Base-by-base conservation (phyloP, 176 grass and related monocot genomes). In the Ensete glaucum region DNA sequence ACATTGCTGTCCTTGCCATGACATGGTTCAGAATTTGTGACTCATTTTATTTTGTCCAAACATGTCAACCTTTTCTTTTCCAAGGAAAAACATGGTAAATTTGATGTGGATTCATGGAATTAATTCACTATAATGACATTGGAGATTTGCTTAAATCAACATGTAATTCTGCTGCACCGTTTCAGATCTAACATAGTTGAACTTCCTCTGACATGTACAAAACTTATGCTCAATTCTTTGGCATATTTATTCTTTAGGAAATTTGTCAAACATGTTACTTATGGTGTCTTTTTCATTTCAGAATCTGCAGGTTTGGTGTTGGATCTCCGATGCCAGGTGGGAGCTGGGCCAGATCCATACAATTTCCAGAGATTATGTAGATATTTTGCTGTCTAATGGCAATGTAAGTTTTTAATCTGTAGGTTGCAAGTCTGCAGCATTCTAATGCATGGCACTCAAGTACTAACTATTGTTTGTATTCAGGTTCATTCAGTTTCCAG, bases 241-340 rank as follows among this genome's bases (percentile, higher is more conserved):
- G 24, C 25, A 29, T 27, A 6, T 29, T 5, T 67, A 26, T 67
- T 67, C 14, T 67, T 65, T 13, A 67, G 7, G 27, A 22, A 2
- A 20, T 60, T 43, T 17, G 11, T 67, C 25, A 43, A 67, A 14
- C 64, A 43, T 17, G 34, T 67, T 67, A 67, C 64, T 15, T 67
- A 43, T 34, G 6, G 7, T 12, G 17, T 13, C 21, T 48, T 70
- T 50, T 19, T 48, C 43, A 20, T 82, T 89, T 75, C 88, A 99
- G 95, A 94, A 86, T 24, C 78, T 84, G 64, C 89, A 88, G 68
- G 91, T 89, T 81, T 99, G 92, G 80, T 94, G 86, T 64, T 85
- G 83, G 76, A 86, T 85, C 85, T 78, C 76, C 52, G 88, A 89
- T 83, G 82, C 90, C 29, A 81, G 85, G 58, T 99, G 95, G 95